These are phyloP conservation scores for Diaporthe eres DNA, from an alignment of 2,329 filamentous ascomycete genomes.

Conservation along the genomic window DNA sequence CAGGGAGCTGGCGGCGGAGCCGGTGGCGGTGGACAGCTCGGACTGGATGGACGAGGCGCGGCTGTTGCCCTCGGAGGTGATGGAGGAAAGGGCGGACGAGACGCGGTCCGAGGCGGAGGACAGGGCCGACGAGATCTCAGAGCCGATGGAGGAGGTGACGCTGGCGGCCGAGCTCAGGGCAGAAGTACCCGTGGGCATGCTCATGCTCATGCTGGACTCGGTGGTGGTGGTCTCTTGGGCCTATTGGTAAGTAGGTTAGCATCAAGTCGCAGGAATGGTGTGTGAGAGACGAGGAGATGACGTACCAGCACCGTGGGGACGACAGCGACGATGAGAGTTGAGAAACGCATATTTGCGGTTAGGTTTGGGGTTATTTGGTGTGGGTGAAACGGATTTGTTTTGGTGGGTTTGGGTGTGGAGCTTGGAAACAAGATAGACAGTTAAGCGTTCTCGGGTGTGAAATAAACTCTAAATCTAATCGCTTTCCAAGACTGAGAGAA, in stretches of 20 bases:
- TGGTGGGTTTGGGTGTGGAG: background rate
- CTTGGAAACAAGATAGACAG: background rate
- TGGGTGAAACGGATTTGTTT: background rate
- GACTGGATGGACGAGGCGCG: constrained; percentile 47
- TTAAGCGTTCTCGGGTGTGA: constrained; percentile 12
- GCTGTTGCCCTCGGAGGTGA: constrained; percentile 43
- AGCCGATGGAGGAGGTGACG: constrained; percentile 43
- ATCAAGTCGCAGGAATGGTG: background rate
- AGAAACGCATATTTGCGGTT: constrained; percentile 64
- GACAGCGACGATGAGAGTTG: constrained; percentile 53
- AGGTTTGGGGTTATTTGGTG: background rate
- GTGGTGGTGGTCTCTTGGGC: background rate
- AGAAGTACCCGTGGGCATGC: background rate
- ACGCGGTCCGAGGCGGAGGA: constrained; percentile 21
- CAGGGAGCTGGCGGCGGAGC: constrained; percentile 34
- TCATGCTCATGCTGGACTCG: constrained; percentile 23
- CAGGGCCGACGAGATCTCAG: constrained; percentile 43
- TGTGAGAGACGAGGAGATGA: no score
- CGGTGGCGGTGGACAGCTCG: constrained; percentile 49
- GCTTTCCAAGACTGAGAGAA: background rate
- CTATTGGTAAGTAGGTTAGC: constrained; percentile 1
- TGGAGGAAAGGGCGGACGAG: constrained; percentile 45
- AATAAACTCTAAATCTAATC: constrained; percentile 18
- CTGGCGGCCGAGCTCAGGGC: constrained; percentile 22
- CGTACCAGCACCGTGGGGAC: constrained; percentile 45